phyloP scores from a whole-genome alignment of 495 filamentous ascomycete species.

The Talaromyces trachyspermus region DNA sequence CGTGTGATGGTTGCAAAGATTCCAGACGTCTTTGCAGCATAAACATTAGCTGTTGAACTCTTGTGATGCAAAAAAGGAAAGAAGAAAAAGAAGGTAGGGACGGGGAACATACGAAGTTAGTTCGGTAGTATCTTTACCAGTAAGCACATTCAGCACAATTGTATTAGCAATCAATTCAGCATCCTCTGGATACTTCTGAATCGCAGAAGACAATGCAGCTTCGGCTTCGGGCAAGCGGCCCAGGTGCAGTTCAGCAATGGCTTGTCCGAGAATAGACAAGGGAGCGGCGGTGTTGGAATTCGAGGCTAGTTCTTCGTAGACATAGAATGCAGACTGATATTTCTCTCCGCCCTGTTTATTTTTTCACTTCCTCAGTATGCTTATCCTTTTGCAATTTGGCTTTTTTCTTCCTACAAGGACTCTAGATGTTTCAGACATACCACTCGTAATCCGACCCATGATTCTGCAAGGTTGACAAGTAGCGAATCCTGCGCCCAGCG shows the following conservation, averaged over 20 bases:
- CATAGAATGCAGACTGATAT: constrained; percentile 96
- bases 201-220: constrained; percentile 70
- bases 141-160: constrained; percentile 68
- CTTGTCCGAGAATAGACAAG: constrained; percentile 70
- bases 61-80: too few relatives aligned
- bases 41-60: constrained; percentile 19
- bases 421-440: constrained; percentile 42
- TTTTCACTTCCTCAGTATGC: constrained; percentile 1
- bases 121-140: constrained; percentile 60
- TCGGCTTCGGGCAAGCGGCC: constrained; percentile 86
- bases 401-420: neutral
- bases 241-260: constrained; percentile 85
- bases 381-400: neutral
- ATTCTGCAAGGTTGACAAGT: constrained; percentile 89
- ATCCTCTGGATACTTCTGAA: constrained; percentile 64
- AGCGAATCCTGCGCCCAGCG: constrained; percentile 94
- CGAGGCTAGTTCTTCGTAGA: constrained; percentile 94
- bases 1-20: constrained; percentile 51
- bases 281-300: constrained; percentile 61
- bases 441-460: constrained; percentile 84
- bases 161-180: constrained; percentile 71
- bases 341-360: constrained; percentile 73
- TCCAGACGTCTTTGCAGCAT: constrained; percentile 44
- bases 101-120: constrained; percentile 45
- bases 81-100: neutral